Evolutionary conservation across 1,139 yeast genomes (phyloP).

Genomic region (Kodamaea plutei): DNA sequence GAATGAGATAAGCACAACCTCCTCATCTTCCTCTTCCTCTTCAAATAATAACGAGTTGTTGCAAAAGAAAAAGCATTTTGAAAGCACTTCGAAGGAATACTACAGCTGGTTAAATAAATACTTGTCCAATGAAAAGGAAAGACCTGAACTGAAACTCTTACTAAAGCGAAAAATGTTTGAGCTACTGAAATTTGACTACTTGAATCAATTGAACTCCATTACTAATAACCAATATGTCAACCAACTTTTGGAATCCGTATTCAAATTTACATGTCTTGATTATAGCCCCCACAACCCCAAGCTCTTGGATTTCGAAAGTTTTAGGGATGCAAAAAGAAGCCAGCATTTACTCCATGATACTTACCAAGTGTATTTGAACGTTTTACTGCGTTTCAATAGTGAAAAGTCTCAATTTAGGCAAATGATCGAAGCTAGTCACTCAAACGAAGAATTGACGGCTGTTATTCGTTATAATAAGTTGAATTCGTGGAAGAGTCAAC

Average conservation of each 20-base stretch:
- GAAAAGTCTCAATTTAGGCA: conserved; percentile 43
- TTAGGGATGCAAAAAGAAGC: conserved; percentile 20
- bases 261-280: conserved; percentile 30
- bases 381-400: conserved; percentile 37
- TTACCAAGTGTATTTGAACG: conserved; percentile 32
- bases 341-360: conserved; percentile 24
- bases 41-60: conserved; percentile 10
- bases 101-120: conserved; percentile 73
- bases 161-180: conserved; percentile 61
- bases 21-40: conserved; percentile 7
- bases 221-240: conserved; percentile 49
- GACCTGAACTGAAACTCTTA: conserved; percentile 60
- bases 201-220: conserved; percentile 56
- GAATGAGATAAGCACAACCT: conserved; percentile 1
- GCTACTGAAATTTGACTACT: conserved; percentile 66
- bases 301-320: conserved; percentile 19
- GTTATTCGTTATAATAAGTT: conserved; percentile 29
- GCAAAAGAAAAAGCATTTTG: conserved; percentile 53
- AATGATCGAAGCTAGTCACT: conserved; percentile 38
- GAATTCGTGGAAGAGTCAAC: conserved; percentile 10
- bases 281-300: conserved; percentile 14
- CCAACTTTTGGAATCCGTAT: conserved; percentile 36
- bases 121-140: conserved; percentile 59
- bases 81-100: conserved; percentile 68
- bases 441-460: conserved; percentile 40